Evolutionary conservation across 371 early-diverging fungal species (phyloP).

Genomic region (Rhizopus arrhizus): DNA sequence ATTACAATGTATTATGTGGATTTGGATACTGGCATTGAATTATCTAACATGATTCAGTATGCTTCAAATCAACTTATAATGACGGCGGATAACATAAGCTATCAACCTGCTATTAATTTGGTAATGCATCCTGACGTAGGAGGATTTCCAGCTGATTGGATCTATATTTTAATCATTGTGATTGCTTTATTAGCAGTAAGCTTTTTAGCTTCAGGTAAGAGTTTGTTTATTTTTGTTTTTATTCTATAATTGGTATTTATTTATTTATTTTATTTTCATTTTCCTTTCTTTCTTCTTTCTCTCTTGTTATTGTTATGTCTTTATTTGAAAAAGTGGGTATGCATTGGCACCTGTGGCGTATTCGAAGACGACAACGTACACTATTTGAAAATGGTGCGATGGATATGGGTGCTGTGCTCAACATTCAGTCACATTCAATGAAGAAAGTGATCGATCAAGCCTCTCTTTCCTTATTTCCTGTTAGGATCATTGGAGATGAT

Average conservation of each 20-base stretch:
- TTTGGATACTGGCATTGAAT: constrained; percentile 34
- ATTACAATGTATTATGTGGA: constrained; percentile 49
- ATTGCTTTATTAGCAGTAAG: constrained; percentile 58
- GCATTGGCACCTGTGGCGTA: constrained; percentile 57
- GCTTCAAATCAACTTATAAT: constrained; percentile 16
- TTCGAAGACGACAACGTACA: constrained; percentile 43
- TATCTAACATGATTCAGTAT: constrained; percentile 30
- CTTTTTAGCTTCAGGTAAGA: constrained; percentile 55
- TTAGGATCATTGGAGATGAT: constrained; percentile 41
- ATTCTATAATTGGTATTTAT: constrained; percentile 10
- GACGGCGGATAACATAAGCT: constrained; percentile 12
- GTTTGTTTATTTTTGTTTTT: constrained; percentile 13
- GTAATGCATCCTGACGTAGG: constrained; percentile 45
- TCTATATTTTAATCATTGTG: constrained; percentile 58
- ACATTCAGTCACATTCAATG: constrained; percentile 8
- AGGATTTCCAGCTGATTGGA: constrained; percentile 58
- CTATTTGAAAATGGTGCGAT: constrained; percentile 42
- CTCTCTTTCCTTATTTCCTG: constrained; percentile 37
- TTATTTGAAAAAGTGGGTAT: constrained; percentile 40
- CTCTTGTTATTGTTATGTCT: background rate
- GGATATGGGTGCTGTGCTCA: constrained; percentile 7
- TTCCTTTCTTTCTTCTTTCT: constrained; percentile 15
- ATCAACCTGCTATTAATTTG: constrained; percentile 35
- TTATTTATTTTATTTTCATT: constrained; percentile 4
- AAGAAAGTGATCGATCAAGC: constrained; percentile 37